Percentiles rank a stretch among this genome's conserved stretches.
Conservation (phyloP, 2,329 filamentous ascomycete genomes). For the Botrytis medusae region DNA sequence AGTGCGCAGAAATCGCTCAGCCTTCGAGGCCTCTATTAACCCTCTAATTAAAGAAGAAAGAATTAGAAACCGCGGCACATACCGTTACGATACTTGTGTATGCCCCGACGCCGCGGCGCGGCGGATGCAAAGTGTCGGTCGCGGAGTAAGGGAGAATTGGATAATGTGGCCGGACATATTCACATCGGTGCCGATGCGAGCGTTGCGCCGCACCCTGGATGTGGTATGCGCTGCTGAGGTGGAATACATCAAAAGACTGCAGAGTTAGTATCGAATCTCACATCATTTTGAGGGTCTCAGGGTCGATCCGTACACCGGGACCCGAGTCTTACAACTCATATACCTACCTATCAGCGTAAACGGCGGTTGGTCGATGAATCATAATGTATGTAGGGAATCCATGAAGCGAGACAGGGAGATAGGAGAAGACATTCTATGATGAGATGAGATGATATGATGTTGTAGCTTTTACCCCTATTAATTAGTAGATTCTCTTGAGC, state of each 20-base stretch:
- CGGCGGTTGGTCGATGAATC: not conserved
- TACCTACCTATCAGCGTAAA: not conserved
- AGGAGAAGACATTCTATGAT: not conserved
- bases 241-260: not conserved
- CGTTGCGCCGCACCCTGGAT: not conserved
- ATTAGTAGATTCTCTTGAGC: not conserved
- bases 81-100: not conserved
- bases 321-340: not conserved
- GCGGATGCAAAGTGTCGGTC: not conserved
- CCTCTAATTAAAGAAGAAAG: not conserved
- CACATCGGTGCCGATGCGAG: not conserved
- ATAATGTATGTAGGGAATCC: not conserved
- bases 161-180: not conserved
- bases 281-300: not conserved
- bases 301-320: not conserved
- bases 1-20: not conserved
- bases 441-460: not conserved
- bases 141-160: conserved; percentile 1
- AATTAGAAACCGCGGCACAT: not conserved
- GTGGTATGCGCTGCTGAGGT: not conserved
- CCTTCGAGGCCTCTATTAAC: not conserved
- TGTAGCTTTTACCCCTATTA: not conserved
- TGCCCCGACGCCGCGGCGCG: not conserved
- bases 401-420: not conserved
- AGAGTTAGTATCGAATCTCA: not conserved